These are phyloP conservation scores for Aspergillus panamensis DNA, from an alignment of 495 filamentous ascomycete species.

Conservation along the genomic window DNA sequence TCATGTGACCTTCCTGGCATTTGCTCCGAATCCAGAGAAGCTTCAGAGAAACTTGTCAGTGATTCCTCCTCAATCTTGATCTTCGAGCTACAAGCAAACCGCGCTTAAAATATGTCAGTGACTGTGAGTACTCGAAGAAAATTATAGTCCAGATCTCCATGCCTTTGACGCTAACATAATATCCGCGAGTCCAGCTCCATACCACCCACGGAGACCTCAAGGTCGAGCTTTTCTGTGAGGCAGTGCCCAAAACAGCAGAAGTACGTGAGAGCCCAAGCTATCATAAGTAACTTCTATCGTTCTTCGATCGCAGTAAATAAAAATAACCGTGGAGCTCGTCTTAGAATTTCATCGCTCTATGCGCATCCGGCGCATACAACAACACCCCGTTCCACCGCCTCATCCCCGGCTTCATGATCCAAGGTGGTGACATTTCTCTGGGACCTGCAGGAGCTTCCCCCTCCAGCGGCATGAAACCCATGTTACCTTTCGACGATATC, in stretches of 20 bases:
- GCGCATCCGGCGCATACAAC: slow-evolving; percentile 84
- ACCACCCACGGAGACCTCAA: slow-evolving; percentile 90
- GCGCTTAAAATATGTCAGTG: slow-evolving; percentile 26
- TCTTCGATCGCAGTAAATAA: neutral
- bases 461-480: slow-evolving; percentile 31
- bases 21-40: neutral
- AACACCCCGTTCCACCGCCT: slow-evolving; percentile 86
- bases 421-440: slow-evolving; percentile 77
- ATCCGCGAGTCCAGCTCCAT: slow-evolving; percentile 58
- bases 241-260: slow-evolving; percentile 84
- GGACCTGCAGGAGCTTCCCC: slow-evolving; percentile 46
- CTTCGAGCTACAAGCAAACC: neutral
- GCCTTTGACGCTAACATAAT: neutral
- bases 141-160: neutral
- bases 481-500: slow-evolving; percentile 44
- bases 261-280: slow-evolving; percentile 33
- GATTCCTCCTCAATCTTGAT: neutral
- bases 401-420: slow-evolving; percentile 88
- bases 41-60: neutral
- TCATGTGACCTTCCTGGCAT: slow-evolving; percentile 19
- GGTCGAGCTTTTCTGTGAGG: slow-evolving; percentile 94
- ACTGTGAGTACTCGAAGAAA: slow-evolving; percentile 21
- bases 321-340: neutral
- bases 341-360: slow-evolving; percentile 95
- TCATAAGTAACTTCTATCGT: neutral